Conservation (phyloP, 495 filamentous ascomycete genomes). For the Xylaria intraflava region DNA sequence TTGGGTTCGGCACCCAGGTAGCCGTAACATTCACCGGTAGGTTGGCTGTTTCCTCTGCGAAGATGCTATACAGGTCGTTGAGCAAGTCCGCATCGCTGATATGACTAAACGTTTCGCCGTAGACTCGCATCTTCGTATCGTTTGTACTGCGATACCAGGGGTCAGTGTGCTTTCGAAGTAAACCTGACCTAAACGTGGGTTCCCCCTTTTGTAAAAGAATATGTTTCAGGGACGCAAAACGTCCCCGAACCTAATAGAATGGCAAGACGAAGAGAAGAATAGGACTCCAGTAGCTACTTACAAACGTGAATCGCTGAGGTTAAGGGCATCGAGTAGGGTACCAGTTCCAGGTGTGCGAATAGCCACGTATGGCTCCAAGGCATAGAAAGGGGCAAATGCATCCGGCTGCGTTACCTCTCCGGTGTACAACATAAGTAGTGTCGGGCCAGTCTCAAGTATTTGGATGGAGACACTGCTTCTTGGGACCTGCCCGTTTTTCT, state of each 20-base stretch:
- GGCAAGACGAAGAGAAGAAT: too few species aligned
- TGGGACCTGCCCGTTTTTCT: constrained; percentile 12
- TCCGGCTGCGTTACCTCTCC: constrained; percentile 4
- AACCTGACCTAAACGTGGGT: too few species aligned
- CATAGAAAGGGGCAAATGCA: constrained; percentile 16
- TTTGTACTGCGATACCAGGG: background rate
- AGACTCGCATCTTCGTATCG: constrained; percentile 14
- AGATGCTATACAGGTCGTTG: constrained; percentile 22
- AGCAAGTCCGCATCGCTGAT: constrained; percentile 19
- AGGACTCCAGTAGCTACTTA: background rate
- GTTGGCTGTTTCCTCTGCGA: constrained; percentile 15
- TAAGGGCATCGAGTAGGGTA: constrained; percentile 11
- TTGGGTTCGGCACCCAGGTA: constrained; percentile 26
- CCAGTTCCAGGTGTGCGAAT: constrained; percentile 13
- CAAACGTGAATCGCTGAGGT: constrained; percentile 17
- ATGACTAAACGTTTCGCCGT: constrained; percentile 21
- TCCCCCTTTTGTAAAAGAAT: too few species aligned
- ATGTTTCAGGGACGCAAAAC: too few species aligned
- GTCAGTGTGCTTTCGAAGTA: background rate
- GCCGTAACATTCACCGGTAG: constrained; percentile 19
- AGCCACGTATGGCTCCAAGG: constrained; percentile 4
- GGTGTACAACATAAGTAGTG: constrained; percentile 14
- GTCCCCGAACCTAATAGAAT: too few species aligned
- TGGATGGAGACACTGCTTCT: constrained; percentile 15
- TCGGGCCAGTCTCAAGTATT: constrained; percentile 10